A percentile compares a stretch with the other conserved stretches of the same genome.
These are phyloP conservation scores for Colletotrichum sublineola DNA, from an alignment of 2,329 filamentous ascomycete species.

Conservation along the genomic window DNA sequence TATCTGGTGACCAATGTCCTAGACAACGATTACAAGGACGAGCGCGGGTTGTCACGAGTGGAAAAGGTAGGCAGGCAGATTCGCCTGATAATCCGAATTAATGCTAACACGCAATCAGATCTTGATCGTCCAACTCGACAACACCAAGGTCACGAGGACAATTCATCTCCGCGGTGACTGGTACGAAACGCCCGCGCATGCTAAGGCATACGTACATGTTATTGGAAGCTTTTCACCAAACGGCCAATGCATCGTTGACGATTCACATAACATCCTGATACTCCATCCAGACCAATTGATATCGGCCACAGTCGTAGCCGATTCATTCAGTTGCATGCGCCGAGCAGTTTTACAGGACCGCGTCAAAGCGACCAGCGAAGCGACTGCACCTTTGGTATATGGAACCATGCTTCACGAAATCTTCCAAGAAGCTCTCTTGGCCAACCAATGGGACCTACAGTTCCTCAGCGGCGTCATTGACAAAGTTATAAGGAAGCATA, in stretches of 20 bases:
- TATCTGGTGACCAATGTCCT: constrained; percentile 84
- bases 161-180: constrained; percentile 88
- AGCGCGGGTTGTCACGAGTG: constrained; percentile 68
- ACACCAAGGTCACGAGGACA: constrained; percentile 72
- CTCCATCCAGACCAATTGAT: constrained; percentile 96
- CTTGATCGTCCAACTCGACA: constrained; percentile 85
- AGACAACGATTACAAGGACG: constrained; percentile 76
- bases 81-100: background rate
- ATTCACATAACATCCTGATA: constrained; percentile 86
- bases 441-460: constrained; percentile 81
- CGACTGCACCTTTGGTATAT: constrained; percentile 86
- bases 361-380: constrained; percentile 88
- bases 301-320: constrained; percentile 94
- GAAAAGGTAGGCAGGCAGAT: constrained; percentile 75
- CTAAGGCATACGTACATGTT: constrained; percentile 85
- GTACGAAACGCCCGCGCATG: constrained; percentile 82
- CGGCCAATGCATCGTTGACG: constrained; percentile 85
- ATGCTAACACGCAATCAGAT: constrained; percentile 65
- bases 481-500: constrained; percentile 77
- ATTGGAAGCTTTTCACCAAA: constrained; percentile 80
- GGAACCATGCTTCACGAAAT: constrained; percentile 95
- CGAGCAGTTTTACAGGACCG: constrained; percentile 94
- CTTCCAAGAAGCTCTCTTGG: constrained; percentile 89
- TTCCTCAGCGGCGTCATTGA: constrained; percentile 79
- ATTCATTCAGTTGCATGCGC: constrained; percentile 92